Conservation (phyloP, 2,329 filamentous ascomycete genomes). For the Fusarium nygamai region DNA sequence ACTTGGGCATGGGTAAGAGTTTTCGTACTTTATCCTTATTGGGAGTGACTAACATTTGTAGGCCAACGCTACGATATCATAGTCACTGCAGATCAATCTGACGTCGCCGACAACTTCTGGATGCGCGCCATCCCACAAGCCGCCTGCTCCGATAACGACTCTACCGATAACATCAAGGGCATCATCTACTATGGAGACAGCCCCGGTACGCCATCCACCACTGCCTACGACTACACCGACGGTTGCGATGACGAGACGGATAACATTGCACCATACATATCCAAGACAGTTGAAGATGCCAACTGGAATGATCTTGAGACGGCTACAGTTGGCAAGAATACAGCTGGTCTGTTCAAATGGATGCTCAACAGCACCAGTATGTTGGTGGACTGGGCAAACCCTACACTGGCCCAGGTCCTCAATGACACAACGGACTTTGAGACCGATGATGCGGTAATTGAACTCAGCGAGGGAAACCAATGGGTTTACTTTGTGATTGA, state of each 20-base stretch:
- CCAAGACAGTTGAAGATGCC: slow-evolving; percentile 46
- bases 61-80: slow-evolving; percentile 60
- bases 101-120: slow-evolving; percentile 55
- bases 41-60: neutral
- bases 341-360: slow-evolving; percentile 9
- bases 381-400: slow-evolving; percentile 8
- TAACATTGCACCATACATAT: slow-evolving; percentile 48
- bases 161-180: slow-evolving; percentile 56
- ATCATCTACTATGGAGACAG: slow-evolving; percentile 56
- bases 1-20: slow-evolving; percentile 33
- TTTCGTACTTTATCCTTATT: rapidly evolving
- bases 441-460: slow-evolving; percentile 37
- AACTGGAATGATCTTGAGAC: slow-evolving; percentile 30
- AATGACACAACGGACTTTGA: neutral
- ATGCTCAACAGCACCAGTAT: slow-evolving; percentile 14
- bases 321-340: neutral
- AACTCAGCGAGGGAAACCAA: slow-evolving; percentile 38
- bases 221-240: slow-evolving; percentile 11
- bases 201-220: slow-evolving; percentile 11
- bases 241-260: slow-evolving; percentile 51
- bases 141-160: slow-evolving; percentile 53
- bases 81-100: slow-evolving; percentile 51
- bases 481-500: slow-evolving; percentile 48
- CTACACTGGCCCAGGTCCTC: slow-evolving; percentile 2
- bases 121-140: slow-evolving; percentile 57